Evolutionary conservation across 2,329 filamentous ascomycete species (phyloP).

Genomic region (Coccinonectria pachysandricola): DNA sequence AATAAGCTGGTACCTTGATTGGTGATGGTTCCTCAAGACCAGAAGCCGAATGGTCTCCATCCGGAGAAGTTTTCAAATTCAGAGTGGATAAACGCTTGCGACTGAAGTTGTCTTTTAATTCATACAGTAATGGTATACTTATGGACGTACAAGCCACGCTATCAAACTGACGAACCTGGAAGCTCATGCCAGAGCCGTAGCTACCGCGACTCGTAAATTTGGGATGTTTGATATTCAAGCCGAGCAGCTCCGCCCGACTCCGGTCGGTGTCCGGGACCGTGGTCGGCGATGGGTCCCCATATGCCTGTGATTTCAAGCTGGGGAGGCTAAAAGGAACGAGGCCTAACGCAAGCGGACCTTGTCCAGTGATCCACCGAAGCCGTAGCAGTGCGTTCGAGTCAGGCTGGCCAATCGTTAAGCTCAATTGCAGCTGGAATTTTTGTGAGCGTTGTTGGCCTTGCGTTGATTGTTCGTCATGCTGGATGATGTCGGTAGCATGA

Average conservation of each 20-base stretch:
- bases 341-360: conserved; percentile 15
- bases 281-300: conserved; percentile 13
- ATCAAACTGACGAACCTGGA: conserved; percentile 5
- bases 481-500: not conserved
- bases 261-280: conserved; percentile 18
- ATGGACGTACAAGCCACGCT: too few relatives aligned
- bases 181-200: conserved; percentile 5
- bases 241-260: conserved; percentile 15
- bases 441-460: conserved; percentile 6
- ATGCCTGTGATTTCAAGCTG: conserved; percentile 6
- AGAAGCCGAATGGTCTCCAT: not conserved
- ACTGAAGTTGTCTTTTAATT: not conserved
- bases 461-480: conserved; percentile 1
- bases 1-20: too few relatives aligned
- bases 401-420: conserved; percentile 9
- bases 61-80: not conserved
- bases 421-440: conserved; percentile 10
- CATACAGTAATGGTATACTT: not conserved
- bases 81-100: not conserved
- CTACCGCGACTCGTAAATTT: conserved; percentile 14
- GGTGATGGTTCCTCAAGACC: too few relatives aligned
- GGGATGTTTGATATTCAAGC: conserved; percentile 8
- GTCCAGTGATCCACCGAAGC: conserved; percentile 4
- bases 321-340: conserved; percentile 4
- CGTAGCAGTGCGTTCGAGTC: conserved; percentile 4